Base-by-base conservation (phyloP, 192 early-diverging fungal species). In the Coemansia sp. region DNA sequence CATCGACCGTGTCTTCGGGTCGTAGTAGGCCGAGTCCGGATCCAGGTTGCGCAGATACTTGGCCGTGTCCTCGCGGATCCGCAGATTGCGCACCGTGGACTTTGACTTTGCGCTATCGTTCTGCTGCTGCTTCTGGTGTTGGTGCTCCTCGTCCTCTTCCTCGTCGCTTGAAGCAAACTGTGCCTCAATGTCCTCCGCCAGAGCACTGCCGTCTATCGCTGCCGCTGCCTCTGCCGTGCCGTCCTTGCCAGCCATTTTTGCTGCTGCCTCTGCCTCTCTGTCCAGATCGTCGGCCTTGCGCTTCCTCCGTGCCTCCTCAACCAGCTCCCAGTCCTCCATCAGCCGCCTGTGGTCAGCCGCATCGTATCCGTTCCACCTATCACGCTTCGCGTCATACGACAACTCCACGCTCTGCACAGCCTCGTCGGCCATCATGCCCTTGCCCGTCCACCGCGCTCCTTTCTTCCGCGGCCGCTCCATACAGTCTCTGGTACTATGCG, bases 1-100 rank as follows among this genome's bases (percentile, higher is more conserved):
- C 98, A 99, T 99, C 1, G 96, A 96, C 38, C 97, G 88, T 4
- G 98, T 97, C 72, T 99, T 99, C 42, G 98, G 98, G 82, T 99
- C 98, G 68, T 99, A 99, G 86, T 95, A 91, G 1, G 95, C 97
- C 10, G 94, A 96, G 64, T 98, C 89, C 16, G 90, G 87, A 72
- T 98, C 95, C 67, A 99, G 78, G 77, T 99, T 99, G 59, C 92
- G 87, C 57, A 99, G 85, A 76, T 99, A 99, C 81, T 99, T 99
- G 26, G 98, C 97, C 18, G 95, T 97, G 81, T 99, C 98, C 84
- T 99, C 98, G 80, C 98, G 94, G 82, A 99, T 98, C 8, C 97
- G 92, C 58, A 99, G 85, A 64, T 98, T 99, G 57, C 98, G 90
- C 54, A 97, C 95, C 1, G 98, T 98, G 0, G 92, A 95, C 61